Evolutionary conservation across 2,329 filamentous ascomycete genomes (phyloP), one percentile per base, ranked within the genome.

Genomic region (Monosporascus sp.): DNA sequence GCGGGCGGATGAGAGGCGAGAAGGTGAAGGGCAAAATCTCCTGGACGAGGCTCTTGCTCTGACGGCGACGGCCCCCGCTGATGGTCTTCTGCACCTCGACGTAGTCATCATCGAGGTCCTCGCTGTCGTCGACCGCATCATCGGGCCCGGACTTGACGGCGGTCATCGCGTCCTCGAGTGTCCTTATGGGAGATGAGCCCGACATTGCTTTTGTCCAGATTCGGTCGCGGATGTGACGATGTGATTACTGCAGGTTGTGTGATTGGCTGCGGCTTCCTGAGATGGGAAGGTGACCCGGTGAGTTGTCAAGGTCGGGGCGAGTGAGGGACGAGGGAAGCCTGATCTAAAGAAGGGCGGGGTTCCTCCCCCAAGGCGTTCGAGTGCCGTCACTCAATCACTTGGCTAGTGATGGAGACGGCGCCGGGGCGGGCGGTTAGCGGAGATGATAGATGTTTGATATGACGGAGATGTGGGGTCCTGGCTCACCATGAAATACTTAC

Each of bases 1-100:
- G 78, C 27, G 88, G 82, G 50, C 89, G 84, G n/a, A 88, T 81
- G 63, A 88, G 87, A 26, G 90, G 85, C 64, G 89, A 82, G 63
- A 90, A 82, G 49, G 82, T 76, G 62, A 86, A 85, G 9, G 75
- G 77, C 48, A 79, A 65, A 38, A 77, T 61, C 56, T 78, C 73
- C 54, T 78, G 71, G 36, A 76, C 67, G 59, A 58, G 44, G 46
- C 44, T 47, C 54, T 65, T 66, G 53, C 61, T 63, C 34, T 66
- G 57, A 14, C 54, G 68, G 45, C 73, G 71, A 50, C 74, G 71
- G 57, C 70, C 66, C 49, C 72, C 68, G 56, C 69, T 73, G 54
- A 72, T 64, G 44, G 63, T 73, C 60, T 74, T 72, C 58, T 76
- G 72, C 27, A 69, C 56, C 26, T 67, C 58, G 50, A 65, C 69